These are phyloP conservation scores for Alternaria sp. DNA, from an alignment of 2,329 filamentous ascomycete genomes.

Conservation along the genomic window DNA sequence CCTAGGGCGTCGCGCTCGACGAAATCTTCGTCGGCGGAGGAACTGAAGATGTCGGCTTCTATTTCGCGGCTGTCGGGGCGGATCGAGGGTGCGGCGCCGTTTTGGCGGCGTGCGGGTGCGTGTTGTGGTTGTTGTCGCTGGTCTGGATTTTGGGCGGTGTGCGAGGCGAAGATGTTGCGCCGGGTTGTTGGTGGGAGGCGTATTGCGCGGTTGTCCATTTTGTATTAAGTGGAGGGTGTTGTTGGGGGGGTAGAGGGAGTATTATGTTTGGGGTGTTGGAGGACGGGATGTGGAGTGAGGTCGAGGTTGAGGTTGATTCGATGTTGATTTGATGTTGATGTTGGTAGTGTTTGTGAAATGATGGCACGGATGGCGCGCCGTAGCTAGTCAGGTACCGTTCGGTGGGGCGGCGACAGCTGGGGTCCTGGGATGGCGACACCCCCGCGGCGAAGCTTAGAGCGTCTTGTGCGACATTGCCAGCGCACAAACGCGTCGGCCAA, in stretches of 20 bases:
- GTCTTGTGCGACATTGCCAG: not conserved
- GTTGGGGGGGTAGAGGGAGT: not conserved
- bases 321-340: not conserved
- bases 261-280: not conserved
- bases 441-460: conserved; percentile 5
- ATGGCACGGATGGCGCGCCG: conserved; percentile 13
- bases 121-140: not conserved
- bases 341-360: not conserved
- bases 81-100: conserved; percentile 27
- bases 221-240: not conserved
- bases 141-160: conserved; percentile 32
- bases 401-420: conserved; percentile 1
- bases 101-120: conserved; percentile 31
- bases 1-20: conserved; percentile 60
- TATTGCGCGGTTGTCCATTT: conserved; percentile 34
- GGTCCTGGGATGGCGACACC: not conserved
- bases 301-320: not conserved
- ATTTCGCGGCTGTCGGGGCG: conserved; percentile 28
- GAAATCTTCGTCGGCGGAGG: conserved; percentile 52
- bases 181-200: conserved; percentile 38
- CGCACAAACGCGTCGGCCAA: not conserved
- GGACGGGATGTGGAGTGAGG: not conserved
- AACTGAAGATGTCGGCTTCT: conserved; percentile 27
- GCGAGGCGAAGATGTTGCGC: conserved; percentile 40
- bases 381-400: conserved; percentile 18